Percentiles rank a stretch among this genome's conserved stretches.
Conservation (phyloP, 2,329 filamentous ascomycete species). For the Juglanconis juglandina region DNA sequence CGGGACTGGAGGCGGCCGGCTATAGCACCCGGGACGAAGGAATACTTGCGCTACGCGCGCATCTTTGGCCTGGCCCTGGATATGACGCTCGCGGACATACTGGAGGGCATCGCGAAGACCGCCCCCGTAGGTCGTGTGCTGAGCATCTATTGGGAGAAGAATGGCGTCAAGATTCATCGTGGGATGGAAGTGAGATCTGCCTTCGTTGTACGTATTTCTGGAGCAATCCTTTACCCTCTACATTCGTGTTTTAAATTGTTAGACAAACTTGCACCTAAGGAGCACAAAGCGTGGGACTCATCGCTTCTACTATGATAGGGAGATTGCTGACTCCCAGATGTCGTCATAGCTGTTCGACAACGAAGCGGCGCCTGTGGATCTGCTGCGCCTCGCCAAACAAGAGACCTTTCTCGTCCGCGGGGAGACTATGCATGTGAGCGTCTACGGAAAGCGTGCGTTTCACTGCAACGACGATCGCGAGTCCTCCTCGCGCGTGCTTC, state of each 20-base stretch:
- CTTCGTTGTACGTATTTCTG: neutral
- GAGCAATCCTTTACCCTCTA: too few species aligned
- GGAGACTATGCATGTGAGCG: neutral
- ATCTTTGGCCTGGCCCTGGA: neutral
- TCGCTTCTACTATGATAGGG: too few species aligned
- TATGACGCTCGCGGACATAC: neutral
- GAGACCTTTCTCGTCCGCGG: neutral
- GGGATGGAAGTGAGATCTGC: neutral
- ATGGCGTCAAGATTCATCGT: neutral
- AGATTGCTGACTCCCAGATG: too few species aligned
- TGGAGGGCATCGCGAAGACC: neutral
- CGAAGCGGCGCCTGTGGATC: neutral
- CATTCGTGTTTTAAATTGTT: too few species aligned
- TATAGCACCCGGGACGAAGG: neutral
- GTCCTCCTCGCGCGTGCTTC: neutral
- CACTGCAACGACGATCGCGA: neutral
- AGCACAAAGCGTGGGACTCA: too few species aligned
- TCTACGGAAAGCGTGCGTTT: neutral
- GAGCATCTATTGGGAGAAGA: neutral
- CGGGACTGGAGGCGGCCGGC: neutral
- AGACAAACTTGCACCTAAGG: too few species aligned
- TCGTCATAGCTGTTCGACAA: neutral
- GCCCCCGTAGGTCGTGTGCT: slow-evolving; percentile 2
- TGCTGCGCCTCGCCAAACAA: neutral
- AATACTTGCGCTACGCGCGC: neutral